These are phyloP conservation scores for Lipomyces starkeyi DNA, from an alignment of 805 yeast genomes.

Conservation along the genomic window DNA sequence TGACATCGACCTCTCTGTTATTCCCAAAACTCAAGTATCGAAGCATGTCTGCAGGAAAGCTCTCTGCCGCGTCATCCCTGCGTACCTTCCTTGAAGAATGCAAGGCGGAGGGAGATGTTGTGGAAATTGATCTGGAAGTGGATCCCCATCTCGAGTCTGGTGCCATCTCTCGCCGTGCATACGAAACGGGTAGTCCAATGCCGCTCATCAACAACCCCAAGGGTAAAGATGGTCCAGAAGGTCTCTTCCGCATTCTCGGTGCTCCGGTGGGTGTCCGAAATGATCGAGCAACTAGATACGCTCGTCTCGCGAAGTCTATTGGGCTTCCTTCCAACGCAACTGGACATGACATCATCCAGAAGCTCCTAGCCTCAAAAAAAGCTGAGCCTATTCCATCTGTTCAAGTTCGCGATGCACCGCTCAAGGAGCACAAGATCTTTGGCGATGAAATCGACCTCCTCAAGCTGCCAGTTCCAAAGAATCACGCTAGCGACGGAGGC, in stretches of 20 bases:
- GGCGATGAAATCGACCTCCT: constrained; percentile 1
- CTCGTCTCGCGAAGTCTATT: constrained; percentile 1
- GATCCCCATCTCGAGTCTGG: constrained; percentile 3
- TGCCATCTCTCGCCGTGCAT: neutral
- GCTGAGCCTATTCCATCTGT: constrained; percentile 1
- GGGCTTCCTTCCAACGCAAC: neutral
- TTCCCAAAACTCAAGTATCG: neutral
- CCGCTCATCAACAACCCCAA: constrained; percentile 1
- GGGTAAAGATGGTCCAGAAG: neutral
- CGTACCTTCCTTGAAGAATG: constrained; percentile 1
- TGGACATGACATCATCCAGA: neutral
- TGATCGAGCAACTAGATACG: constrained; percentile 1
- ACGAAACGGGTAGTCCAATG: constrained; percentile 1
- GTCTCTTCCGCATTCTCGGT: neutral
- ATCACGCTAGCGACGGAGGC: neutral
- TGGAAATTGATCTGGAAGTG: constrained; percentile 1
- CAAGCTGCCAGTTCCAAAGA: constrained; percentile 1
- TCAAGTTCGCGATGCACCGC: neutral
- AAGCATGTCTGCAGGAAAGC: neutral
- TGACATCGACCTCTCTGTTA: neutral
- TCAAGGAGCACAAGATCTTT: neutral
- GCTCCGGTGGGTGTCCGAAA: constrained; percentile 1
- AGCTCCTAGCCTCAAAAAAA: neutral
- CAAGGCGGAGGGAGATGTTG: constrained; percentile 1
- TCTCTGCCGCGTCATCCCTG: neutral